A percentile compares a stretch with the other conserved stretches of the same genome.
Evolutionary conservation across 805 yeast species (phyloP).

Genomic region (Kodamaea kaohsiungensis): DNA sequence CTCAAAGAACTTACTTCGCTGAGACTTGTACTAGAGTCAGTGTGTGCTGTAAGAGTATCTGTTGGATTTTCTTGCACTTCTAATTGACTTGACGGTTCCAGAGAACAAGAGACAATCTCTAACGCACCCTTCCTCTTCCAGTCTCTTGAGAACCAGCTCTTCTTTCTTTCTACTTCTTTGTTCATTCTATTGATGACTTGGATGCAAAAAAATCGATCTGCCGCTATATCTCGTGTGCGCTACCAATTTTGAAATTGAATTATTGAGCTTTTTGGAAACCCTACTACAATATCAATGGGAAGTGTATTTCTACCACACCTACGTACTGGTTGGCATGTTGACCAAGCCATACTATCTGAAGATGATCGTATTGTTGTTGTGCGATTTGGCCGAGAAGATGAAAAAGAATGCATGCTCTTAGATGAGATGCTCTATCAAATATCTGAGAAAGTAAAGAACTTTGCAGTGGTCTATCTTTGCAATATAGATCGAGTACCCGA

Average conservation of each 20-base stretch:
- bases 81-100: neutral
- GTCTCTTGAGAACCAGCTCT: constrained; percentile 5
- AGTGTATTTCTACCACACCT: constrained; percentile 81
- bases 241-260: neutral
- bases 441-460: constrained; percentile 82
- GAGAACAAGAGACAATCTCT: constrained; percentile 1
- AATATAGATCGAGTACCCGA: constrained; percentile 89
- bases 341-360: constrained; percentile 92
- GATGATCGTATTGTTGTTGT: constrained; percentile 85
- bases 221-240: neutral
- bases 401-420: constrained; percentile 81
- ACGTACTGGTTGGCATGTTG: constrained; percentile 93
- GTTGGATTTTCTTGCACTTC: neutral
- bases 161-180: neutral
- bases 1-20: neutral
- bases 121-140: neutral
- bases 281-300: constrained; percentile 52
- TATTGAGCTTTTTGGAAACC: neutral
- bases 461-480: constrained; percentile 85
- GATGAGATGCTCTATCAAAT: constrained; percentile 81
- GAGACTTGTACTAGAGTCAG: neutral
- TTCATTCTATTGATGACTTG: neutral
- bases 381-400: constrained; percentile 81
- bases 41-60: neutral
- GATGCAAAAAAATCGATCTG: neutral